Conservation (phyloP, 2,329 filamentous ascomycete genomes). For the Cordyceps cateniannulata region DNA sequence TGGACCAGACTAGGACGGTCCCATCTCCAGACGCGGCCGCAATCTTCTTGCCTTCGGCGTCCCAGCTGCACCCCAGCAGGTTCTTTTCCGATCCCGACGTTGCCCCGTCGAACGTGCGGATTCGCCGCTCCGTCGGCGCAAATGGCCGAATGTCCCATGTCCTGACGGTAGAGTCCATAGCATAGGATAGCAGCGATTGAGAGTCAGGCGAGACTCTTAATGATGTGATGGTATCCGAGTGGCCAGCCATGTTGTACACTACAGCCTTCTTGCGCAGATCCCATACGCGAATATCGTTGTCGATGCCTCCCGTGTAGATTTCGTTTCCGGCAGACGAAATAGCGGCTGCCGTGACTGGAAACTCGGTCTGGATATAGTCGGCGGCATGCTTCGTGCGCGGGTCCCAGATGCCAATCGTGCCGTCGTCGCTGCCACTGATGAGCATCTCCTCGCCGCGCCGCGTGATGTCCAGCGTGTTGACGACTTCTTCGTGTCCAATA, state of each 20-base stretch:
- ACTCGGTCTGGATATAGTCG: conserved; percentile 84
- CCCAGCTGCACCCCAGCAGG: conserved; percentile 84
- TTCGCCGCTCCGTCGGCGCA: conserved; percentile 76
- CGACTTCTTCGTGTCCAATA: conserved; percentile 88
- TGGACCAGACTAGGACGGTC: conserved; percentile 87
- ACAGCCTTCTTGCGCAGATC: conserved; percentile 87
- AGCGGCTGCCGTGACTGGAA: conserved; percentile 85
- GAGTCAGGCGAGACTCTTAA: conserved; percentile 88
- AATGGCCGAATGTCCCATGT: conserved; percentile 97
- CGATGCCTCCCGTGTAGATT: conserved; percentile 88
- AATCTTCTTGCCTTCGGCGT: conserved; percentile 76
- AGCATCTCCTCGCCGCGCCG: conserved; percentile 85
- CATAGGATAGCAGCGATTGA: conserved; percentile 82
- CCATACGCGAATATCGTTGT: conserved; percentile 97
- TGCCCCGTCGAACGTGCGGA: conserved; percentile 89
- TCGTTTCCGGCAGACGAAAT: conserved; percentile 94
- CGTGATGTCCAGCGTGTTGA: conserved; percentile 86
- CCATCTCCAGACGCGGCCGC: conserved; percentile 86
- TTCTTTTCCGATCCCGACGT: conserved; percentile 86
- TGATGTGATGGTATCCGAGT: conserved; percentile 87
- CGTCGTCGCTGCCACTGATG: conserved; percentile 88
- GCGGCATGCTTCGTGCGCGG: conserved; percentile 82
- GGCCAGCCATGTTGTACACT: conserved; percentile 80
- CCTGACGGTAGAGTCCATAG: conserved; percentile 87
- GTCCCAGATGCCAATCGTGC: conserved; percentile 93